Base-by-base conservation (phyloP, 140 eudicot species). In the Ambrosia hybrid region DNA sequence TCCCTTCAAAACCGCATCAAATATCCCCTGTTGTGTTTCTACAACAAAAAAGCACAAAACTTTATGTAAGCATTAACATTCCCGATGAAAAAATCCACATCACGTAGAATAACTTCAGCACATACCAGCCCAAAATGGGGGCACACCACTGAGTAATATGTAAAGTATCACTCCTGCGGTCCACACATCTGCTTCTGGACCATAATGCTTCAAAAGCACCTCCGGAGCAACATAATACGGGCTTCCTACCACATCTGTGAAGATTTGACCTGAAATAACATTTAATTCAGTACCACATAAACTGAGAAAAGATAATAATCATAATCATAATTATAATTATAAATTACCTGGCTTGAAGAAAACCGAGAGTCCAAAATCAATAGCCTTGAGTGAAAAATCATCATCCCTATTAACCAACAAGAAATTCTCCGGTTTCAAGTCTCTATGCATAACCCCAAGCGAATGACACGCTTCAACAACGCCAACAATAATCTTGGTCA, bases 61-160 rank as follows among this genome's bases (percentile, higher is more conserved):
- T 43, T 17, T n/a, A 59, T n/a, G 13, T 13, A 17, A 55, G 4
- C 67, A 12, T 61, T n/a, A 57, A 55, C 61, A 77, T 65, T 17
- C 15, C 8, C 0, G 39, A 72, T 37, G 17, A 78, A 4, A 16
- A 55, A 21, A 72, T 12, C 37, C 49, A 45, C 34, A 43, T 52
- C 38, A 75, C 39, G n/a, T 15, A 26, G 12, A 9, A 9, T 6
- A n/a, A 41, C 26, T 2, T 59, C 66, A 34, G 48, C n/a, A 78
- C 75, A 62, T 82, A 94, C 99, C 99, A 67, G 99, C 99, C 99
- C 99, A 94, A 85, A 94, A 94, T n/a, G 99, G 99, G 21, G 99
- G 99, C n/a, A 94, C 97, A 41, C 99, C 99, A 81, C 98, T 93
- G 58, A 90, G 89, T 70, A 93, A 78, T 76, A 90, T 93, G 73